Conservation (phyloP, 129 eudicot genomes). For the Flaveria robusta region DNA sequence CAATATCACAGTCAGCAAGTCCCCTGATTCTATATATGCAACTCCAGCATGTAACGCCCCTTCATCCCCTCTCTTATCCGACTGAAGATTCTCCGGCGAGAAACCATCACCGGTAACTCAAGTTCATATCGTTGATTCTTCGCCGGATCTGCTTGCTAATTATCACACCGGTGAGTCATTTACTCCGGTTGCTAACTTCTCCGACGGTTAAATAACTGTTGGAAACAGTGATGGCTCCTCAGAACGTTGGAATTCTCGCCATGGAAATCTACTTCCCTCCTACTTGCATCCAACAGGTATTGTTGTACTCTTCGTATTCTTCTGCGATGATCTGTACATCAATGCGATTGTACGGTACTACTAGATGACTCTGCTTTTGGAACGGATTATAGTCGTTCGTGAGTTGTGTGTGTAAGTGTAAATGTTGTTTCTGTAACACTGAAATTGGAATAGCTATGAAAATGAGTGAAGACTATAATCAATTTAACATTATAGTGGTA, state of each 20-base stretch:
- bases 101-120: conserved; percentile 11
- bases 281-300: conserved; percentile 90
- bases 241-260: conserved; percentile 95
- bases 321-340: conserved; percentile 22
- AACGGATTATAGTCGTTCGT: conserved; percentile 9
- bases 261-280: conserved; percentile 98
- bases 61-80: conserved; percentile 17
- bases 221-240: conserved; percentile 66
- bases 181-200: background rate
- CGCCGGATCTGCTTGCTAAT: conserved; percentile 19
- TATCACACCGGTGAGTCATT: conserved; percentile 13
- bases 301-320: background rate
- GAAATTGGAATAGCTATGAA: background rate
- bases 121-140: background rate
- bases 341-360: conserved; percentile 10
- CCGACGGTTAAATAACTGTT: background rate
- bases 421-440: background rate
- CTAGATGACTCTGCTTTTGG: background rate
- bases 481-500: conserved; percentile 8
- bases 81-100: conserved; percentile 18
- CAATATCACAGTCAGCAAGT: conserved; percentile 13
- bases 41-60: conserved; percentile 34
- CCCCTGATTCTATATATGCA: conserved; percentile 28
- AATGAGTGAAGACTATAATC: conserved; percentile 23
- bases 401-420: background rate